These are phyloP conservation scores for Albizia julibrissin DNA, from an alignment of 306 rosid species.

Conservation along the genomic window DNA sequence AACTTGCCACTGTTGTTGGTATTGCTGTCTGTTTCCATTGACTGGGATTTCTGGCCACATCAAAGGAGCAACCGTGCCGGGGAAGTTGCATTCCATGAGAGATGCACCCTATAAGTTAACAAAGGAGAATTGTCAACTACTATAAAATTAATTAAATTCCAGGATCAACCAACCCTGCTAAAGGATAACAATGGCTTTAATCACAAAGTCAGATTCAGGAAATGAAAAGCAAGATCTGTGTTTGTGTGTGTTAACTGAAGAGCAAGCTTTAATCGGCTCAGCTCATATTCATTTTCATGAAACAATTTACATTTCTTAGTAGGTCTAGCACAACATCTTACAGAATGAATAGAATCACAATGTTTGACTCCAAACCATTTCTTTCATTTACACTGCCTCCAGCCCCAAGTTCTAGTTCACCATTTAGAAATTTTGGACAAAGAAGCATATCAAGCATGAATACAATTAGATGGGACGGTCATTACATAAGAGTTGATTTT, in stretches of 20 bases:
- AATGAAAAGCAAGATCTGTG: constrained; percentile 5
- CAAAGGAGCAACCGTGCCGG: constrained; percentile 56
- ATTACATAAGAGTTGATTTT: constrained; percentile 6
- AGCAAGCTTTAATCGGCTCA: constrained; percentile 8
- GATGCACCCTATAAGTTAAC: constrained; percentile 56
- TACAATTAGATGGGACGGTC: constrained; percentile 4
- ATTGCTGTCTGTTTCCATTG: constrained; percentile 68
- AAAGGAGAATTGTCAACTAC: constrained; percentile 13
- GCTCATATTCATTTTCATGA: not conserved
- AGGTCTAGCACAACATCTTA: constrained; percentile 23
- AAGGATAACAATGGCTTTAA: constrained; percentile 9
- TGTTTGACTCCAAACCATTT: constrained; percentile 1
- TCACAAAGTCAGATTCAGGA: constrained; percentile 5
- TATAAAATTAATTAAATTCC: constrained; percentile 25
- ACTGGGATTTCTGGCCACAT: constrained; percentile 68
- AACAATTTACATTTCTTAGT: constrained; percentile 20
- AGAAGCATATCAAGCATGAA: constrained; percentile 21
- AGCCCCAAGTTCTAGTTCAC: constrained; percentile 15
- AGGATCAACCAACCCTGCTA: not conserved
- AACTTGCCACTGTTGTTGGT: constrained; percentile 74
- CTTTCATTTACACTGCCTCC: not conserved
- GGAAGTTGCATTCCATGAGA: constrained; percentile 60
- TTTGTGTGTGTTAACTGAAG: not conserved
- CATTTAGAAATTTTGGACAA: constrained; percentile 18
- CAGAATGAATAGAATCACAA: constrained; percentile 10